Evolutionary conservation across 2,329 filamentous ascomycete genomes (phyloP).

Genomic region (Pleomassaria siparia): DNA sequence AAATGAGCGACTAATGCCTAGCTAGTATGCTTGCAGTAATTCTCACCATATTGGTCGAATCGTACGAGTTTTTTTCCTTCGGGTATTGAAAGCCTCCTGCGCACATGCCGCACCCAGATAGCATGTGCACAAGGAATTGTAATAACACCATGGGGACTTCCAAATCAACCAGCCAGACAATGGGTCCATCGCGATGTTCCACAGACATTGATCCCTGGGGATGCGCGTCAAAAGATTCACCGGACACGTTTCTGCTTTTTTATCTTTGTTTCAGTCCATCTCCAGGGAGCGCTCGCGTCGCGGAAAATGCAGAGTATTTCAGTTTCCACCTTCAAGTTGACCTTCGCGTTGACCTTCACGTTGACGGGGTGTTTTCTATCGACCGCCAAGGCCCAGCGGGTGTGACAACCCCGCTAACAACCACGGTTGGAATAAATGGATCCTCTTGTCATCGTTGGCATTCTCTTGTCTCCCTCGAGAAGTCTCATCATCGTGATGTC

Average conservation of each 20-base stretch:
- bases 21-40: too few species aligned
- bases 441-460: neutral
- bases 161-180: neutral
- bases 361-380: neutral
- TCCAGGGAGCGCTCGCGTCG: neutral
- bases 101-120: too few species aligned
- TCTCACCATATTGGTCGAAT: too few species aligned
- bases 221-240: neutral
- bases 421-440: neutral
- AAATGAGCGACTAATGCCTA: too few species aligned
- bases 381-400: neutral
- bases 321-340: too few species aligned
- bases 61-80: too few species aligned
- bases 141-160: neutral
- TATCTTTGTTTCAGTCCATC: neutral
- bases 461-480: neutral
- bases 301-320: neutral
- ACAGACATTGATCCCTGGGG: neutral
- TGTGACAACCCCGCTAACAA: neutral
- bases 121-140: neutral
- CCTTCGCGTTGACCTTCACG: neutral
- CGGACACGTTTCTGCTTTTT: neutral
- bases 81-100: too few species aligned
- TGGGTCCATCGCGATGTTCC: too few species aligned
- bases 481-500: neutral